Evolutionary conservation across 2,329 filamentous ascomycete genomes (phyloP).

Genomic region (Endoconidiophora polonica): DNA sequence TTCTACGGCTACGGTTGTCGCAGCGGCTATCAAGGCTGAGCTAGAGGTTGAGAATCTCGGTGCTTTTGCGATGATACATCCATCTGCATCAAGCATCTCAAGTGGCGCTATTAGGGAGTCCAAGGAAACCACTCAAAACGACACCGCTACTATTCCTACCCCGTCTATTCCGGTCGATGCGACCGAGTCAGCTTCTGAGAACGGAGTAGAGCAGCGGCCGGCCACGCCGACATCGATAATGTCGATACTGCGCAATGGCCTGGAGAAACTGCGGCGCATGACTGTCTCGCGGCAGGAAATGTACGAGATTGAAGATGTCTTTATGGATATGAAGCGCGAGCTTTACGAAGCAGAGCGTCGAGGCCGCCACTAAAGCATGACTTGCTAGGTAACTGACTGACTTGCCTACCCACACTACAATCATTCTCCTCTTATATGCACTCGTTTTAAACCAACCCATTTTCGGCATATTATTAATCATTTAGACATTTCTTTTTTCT

Average conservation of each 20-base stretch:
- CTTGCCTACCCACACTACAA: no score
- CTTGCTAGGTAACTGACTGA: no score
- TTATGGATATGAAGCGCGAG: constrained; percentile 63
- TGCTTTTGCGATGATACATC: not conserved
- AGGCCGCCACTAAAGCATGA: constrained; percentile 22
- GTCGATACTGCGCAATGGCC: constrained; percentile 20
- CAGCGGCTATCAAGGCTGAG: not conserved
- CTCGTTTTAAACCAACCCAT: not conserved
- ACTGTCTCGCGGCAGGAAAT: constrained; percentile 49
- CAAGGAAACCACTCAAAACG: not conserved
- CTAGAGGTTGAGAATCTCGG: not conserved
- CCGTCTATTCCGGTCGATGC: not conserved
- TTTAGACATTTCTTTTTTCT: no score
- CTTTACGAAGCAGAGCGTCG: constrained; percentile 54
- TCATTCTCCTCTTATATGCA: not conserved
- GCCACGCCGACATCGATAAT: constrained; percentile 17
- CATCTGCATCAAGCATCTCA: not conserved
- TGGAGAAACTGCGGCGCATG: constrained; percentile 42
- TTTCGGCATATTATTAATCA: no score
- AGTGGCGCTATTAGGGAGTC: not conserved
- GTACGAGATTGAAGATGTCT: constrained; percentile 55
- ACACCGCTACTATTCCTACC: not conserved
- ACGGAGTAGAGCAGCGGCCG: not conserved
- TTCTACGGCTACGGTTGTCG: not conserved
- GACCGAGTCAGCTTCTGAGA: not conserved